These are phyloP conservation scores for Theileria annulata DNA, from an alignment of 169 alveolate genomes.

Conservation along the genomic window DNA sequence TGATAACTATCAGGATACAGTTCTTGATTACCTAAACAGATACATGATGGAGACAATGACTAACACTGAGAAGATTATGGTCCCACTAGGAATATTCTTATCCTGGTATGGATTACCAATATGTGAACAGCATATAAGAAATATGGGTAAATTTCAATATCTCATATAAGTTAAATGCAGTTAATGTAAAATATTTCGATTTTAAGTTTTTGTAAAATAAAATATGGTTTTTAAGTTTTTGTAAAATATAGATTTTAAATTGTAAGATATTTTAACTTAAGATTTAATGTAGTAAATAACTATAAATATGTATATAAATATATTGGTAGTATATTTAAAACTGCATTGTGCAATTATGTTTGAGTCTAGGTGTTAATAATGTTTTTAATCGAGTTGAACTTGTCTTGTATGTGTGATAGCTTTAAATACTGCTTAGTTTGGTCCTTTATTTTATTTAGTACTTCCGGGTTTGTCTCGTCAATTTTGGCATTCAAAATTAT, in stretches of 20 bases:
- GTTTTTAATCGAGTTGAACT: not conserved
- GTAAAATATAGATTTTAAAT: too few relatives aligned
- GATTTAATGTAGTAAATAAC: too few relatives aligned
- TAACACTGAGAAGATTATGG: not conserved
- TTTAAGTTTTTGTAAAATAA: not conserved
- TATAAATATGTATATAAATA: too few relatives aligned
- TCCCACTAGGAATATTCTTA: slow-evolving; percentile 3
- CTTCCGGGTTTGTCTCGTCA: slow-evolving; percentile 54
- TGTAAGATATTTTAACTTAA: too few relatives aligned
- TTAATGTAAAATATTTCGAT: not conserved
- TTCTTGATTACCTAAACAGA: not conserved
- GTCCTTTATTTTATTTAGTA: slow-evolving; percentile 46
- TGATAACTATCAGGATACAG: not conserved
- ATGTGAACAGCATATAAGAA: not conserved
- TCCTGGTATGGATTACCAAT: slow-evolving; percentile 8
- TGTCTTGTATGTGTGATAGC: not conserved
- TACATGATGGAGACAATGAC: not conserved
- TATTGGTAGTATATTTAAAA: not conserved
- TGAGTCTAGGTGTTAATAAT: not conserved
- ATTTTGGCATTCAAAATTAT: slow-evolving; percentile 32
- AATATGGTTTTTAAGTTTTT: too few relatives aligned
- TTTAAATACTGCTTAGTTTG: slow-evolving; percentile 19
- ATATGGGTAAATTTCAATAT: not conserved
- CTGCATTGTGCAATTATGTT: not conserved
- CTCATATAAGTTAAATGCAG: not conserved